Evolutionary conservation across 768 basidiomycete species (phyloP), one percentile per base, ranked within the genome.

Genomic region (Suillus plorans): DNA sequence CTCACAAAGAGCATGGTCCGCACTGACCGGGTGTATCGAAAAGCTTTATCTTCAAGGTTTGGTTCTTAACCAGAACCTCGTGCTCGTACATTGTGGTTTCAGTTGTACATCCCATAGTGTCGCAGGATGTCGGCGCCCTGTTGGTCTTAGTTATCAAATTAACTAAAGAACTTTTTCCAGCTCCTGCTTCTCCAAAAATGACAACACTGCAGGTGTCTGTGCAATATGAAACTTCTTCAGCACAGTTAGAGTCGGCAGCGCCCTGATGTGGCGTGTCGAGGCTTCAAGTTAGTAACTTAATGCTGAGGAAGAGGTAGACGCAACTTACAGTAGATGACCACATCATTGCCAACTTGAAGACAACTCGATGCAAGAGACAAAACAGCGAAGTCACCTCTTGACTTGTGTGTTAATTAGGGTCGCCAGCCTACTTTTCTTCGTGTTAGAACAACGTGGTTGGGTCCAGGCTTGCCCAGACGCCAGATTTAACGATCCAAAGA

Each of bases 171-270:
- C 82, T 83, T 62, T 83, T 83, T 37, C 78, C 78, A 44, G 72
- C 65, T 42, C 81, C 81, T 10, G 74, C 70, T 67, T 82, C 80
- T n/a, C 81, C 82, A 64, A 82, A 83, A n/a, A 82, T 45, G 55
- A 82, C 61, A 59, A 81, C 70, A 65, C 81, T 82, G 55, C 62
- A 62, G 36, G 44, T 65, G 4, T 66, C 62, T 20, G 49, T 50
- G 14, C 49, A 14, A 50, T 7, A 50, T 14, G 28, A 42, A 31
- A 57, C 34, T 42, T 59, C 63, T 34, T 25, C 60, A 5, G 16
- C 52, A 31, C 14, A 3, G 49, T 25, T 25, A 4, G 49, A 25
- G 25, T 13, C 25, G 47, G 47, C 12, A 13, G 49, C 25, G 7
- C 49, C 49, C 49, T 50, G 25, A 25, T 50, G 25, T 16, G 14